Base-by-base conservation (phyloP, 139 green algal species). In the Pseudopediastrum boryanum region DNA sequence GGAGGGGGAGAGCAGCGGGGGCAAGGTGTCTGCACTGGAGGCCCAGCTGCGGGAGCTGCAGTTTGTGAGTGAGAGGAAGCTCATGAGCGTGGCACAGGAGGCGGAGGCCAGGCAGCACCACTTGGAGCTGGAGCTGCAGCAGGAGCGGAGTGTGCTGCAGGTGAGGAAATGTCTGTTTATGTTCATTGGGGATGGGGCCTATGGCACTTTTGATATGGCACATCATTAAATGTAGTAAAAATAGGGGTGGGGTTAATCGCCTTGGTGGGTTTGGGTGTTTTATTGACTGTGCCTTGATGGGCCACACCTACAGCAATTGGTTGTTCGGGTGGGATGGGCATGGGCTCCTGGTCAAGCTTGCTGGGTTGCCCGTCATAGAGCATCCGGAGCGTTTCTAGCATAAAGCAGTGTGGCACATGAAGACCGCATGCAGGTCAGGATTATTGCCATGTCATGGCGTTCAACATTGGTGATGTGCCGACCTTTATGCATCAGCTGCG, bases 11-110 rank as follows among this genome's bases (percentile, higher is more conserved):
- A 50, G 63, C 59, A 71, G 42, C 23, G 43, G 33, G 9, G 42
- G 27, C 7, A 48, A 80, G 59, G 73, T 72, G 48, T 27, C 59
- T 27, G 58, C 59, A n/a, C 59, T 80, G 43, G 59, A 72, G 35
- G 42, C 41, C 19, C 73, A 80, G 23, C 19, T 80, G 29, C 31
- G 43, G 3, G 73, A 80, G 43, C 12, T 63, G 59, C 73, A 80
- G 59, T 44, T 80, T 31, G 43, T 80, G 31, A 7, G 21, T 25
- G 73, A 80, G 73, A 80, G 71, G 73, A 56, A 41, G 43, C 73
- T 80, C 16, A 19, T 80, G 59, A 64, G 59, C 43, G 41, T 63
- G 29, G 36, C 42, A 27, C 59, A 72, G 36, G 73, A 72, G 43
- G 73, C 54, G 33, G 54, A 78, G 1, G 71, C 71, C 43, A 41